Base-by-base conservation (phyloP, 1,284 basidiomycete genomes). In the Phaffia rhodozyma region DNA sequence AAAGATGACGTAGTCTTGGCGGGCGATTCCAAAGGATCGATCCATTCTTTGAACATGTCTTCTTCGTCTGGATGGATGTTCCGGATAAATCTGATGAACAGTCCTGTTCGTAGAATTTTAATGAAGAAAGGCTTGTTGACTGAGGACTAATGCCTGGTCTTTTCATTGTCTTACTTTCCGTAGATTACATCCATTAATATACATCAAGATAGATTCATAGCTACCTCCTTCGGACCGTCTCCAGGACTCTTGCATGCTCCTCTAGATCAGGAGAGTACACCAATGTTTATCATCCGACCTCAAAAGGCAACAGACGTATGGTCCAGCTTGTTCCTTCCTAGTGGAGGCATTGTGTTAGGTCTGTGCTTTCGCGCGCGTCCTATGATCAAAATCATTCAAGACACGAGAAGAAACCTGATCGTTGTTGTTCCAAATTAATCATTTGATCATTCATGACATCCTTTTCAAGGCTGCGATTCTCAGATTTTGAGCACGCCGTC, bases 291-390 rank as follows among this genome's bases (percentile, higher is more conserved):
- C 59, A 53, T 55, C 3, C 52, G 34, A 21, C 63, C 63, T 7
- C 54, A 65, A 30, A 60, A 65, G 52, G 63, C 63, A 2, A 65
- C 63, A 7, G 63, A 65, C 23, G 59, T 65, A 11, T 60, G 51
- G 47, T 60, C 58, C 4, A 55, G 43, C n/a, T 30, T 65, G 2
- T 52, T 47, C 23, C 48, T 65, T 5, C 58, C 52, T 1, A 50
- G 32, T 9, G 63, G 63, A 43, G 59, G 32, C 5, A 43, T 65
- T 27, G 63, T 55, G 20, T 59, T 65, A 16, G 63, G 63, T 65
- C 23, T 20, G 58, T 47, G 7, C 38, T 43, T 43, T 43, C 13
- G 38, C 38, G 38, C 13, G 5, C 16, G 2, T 43, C 38, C 38
- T 43, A 11, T 16, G 16, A 43, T 43, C 16, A 43, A 43, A 4